Evolutionary conservation across 176 grass and related monocot genomes (phyloP).

Genomic region (Elymus sibiricus): DNA sequence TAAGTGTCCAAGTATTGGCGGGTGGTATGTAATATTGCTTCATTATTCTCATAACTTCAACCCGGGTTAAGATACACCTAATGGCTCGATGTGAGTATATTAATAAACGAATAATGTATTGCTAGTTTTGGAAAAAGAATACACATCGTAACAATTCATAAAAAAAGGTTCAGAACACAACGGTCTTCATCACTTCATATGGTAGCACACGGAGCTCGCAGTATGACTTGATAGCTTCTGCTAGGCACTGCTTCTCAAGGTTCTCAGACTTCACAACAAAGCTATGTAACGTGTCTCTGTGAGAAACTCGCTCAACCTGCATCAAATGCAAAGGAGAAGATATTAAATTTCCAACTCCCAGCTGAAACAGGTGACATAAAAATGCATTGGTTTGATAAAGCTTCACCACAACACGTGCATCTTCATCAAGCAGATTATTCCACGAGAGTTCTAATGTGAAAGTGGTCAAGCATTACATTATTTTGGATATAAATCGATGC

Average conservation of each 20-base stretch:
- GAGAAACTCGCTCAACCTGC: slow-evolving; percentile 89
- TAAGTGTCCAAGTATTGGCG: neutral
- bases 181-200: slow-evolving; percentile 76
- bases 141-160: neutral
- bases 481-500: neutral
- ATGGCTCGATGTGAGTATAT: neutral
- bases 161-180: slow-evolving; percentile 65
- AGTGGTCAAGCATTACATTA: neutral
- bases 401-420: neutral
- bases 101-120: slow-evolving; percentile 25
- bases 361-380: neutral
- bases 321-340: neutral
- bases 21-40: neutral
- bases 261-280: slow-evolving; percentile 92
- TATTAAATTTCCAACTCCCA: neutral
- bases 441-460: neutral
- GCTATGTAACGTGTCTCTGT: slow-evolving; percentile 74
- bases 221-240: slow-evolving; percentile 87
- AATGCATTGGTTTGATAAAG: neutral
- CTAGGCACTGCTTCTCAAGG: slow-evolving; percentile 87
- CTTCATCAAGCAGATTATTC: neutral
- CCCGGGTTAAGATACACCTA: neutral
- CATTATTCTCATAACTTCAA: neutral
- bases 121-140: neutral
- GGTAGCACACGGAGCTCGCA: slow-evolving; percentile 85